phyloP scores from a whole-genome alignment of 2,329 filamentous ascomycete species.

The Colletotrichum sp. region DNA sequence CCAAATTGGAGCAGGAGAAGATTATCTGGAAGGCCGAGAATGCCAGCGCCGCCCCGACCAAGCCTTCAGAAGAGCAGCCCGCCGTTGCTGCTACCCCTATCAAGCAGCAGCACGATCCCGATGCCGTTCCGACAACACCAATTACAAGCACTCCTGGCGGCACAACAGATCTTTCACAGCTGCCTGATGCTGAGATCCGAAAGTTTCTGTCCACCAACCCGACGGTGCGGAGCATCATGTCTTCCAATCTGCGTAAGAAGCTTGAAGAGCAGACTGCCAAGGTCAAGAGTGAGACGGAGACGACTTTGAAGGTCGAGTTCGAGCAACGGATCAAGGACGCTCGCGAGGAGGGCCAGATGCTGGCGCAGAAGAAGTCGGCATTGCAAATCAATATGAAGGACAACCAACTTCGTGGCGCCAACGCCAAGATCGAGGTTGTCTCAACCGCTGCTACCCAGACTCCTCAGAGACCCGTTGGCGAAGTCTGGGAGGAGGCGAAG shows the following conservation, averaged over 20 bases:
- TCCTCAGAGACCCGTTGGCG: constrained; percentile 79
- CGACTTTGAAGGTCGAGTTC: constrained; percentile 49
- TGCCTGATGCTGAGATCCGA: constrained; percentile 61
- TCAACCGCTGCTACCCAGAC: constrained; percentile 85
- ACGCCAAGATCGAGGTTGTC: constrained; percentile 79
- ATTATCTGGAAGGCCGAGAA: constrained; percentile 66
- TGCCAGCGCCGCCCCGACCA: constrained; percentile 27
- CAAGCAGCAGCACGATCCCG: constrained; percentile 38
- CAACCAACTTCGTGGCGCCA: constrained; percentile 66
- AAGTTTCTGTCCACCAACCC: constrained; percentile 61
- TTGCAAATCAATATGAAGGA: constrained; percentile 82
- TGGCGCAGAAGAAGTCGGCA: constrained; percentile 77
- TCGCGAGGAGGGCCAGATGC: constrained; percentile 68
- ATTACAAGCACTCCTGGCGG: constrained; percentile 34
- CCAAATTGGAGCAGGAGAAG: constrained; percentile 67
- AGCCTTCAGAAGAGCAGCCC: constrained; percentile 22
- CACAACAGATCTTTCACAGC: constrained; percentile 46
- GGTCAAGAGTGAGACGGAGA: constrained; percentile 59
- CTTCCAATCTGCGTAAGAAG: constrained; percentile 72
- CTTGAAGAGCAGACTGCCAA: constrained; percentile 69
- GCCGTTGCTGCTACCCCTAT: constrained; percentile 41
- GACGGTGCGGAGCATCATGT: constrained; percentile 63
- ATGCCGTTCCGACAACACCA: constrained; percentile 39
- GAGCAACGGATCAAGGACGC: constrained; percentile 60
- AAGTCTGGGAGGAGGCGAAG: constrained; percentile 87